Conservation (phyloP, 192 early-diverging fungal species). For the Gaertneriomyces semiglobifer region DNA sequence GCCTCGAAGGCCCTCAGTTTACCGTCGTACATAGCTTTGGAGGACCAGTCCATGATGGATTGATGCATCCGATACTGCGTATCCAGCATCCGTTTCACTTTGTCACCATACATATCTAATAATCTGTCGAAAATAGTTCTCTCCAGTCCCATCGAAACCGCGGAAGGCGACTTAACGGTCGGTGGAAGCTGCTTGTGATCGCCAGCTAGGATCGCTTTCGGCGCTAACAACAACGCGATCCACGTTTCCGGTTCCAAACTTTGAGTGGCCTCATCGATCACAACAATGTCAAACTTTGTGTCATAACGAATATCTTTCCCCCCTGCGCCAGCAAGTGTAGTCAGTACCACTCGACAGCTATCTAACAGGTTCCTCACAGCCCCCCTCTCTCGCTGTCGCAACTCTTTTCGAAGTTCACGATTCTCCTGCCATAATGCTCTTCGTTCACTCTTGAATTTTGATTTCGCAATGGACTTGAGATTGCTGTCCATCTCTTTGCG, state of each 20-base stretch:
- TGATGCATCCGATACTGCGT: constrained; percentile 90
- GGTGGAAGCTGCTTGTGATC: constrained; percentile 53
- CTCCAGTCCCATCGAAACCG: constrained; percentile 28
- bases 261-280: constrained; percentile 91
- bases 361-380: constrained; percentile 60
- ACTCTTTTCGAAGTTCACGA: constrained; percentile 60
- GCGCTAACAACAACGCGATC: constrained; percentile 73
- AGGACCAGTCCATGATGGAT: constrained; percentile 73
- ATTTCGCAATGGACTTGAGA: constrained; percentile 56
- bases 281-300: constrained; percentile 72
- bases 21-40: constrained; percentile 64
- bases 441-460: constrained; percentile 62
- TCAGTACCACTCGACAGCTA: constrained; percentile 65
- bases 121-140: constrained; percentile 81
- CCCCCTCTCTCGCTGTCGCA: constrained; percentile 59
- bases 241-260: constrained; percentile 76
- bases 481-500: constrained; percentile 71
- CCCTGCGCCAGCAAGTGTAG: constrained; percentile 74
- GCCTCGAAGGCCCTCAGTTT: constrained; percentile 60
- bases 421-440: constrained; percentile 55
- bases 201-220: constrained; percentile 72
- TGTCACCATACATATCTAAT: constrained; percentile 52
- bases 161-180: constrained; percentile 63
- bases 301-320: constrained; percentile 44
- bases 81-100: constrained; percentile 65